phyloP scores from a whole-genome alignment of 257 asterid species.

The Lantana camara region DNA sequence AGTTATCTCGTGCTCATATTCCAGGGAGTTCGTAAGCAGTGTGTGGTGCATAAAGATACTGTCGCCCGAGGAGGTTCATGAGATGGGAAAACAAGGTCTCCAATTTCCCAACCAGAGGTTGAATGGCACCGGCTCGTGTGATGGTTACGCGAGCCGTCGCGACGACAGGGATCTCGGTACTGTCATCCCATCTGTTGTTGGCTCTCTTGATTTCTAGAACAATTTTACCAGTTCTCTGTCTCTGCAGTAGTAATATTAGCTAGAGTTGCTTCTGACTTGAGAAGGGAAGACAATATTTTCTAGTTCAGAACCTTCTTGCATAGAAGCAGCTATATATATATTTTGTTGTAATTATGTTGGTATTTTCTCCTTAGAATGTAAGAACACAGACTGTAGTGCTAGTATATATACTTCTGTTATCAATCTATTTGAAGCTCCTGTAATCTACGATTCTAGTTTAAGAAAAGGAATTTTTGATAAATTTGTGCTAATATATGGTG shows the following conservation, averaged over 20 bases:
- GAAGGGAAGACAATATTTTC: background rate
- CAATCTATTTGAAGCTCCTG: background rate
- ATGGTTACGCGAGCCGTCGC: slow-evolving; percentile 34
- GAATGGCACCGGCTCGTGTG: slow-evolving; percentile 32
- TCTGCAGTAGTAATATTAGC: slow-evolving; percentile 6
- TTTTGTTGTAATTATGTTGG: background rate
- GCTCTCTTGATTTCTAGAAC: slow-evolving; percentile 38
- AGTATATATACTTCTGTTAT: background rate
- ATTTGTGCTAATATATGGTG: no score
- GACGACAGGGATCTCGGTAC: slow-evolving; percentile 33
- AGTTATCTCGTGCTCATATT: background rate
- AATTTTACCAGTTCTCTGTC: background rate
- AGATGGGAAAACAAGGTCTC: slow-evolving; percentile 51
- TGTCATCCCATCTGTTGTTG: slow-evolving; percentile 40
- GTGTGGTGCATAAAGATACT: slow-evolving; percentile 56
- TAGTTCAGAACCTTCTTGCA: background rate
- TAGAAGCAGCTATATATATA: no score
- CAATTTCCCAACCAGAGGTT: slow-evolving; percentile 36
- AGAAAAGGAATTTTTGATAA: no score
- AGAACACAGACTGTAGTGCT: background rate
- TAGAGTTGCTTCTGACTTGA: background rate
- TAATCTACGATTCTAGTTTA: background rate
- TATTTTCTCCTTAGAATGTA: background rate
- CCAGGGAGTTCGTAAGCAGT: slow-evolving; percentile 51
- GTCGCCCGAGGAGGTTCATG: slow-evolving; percentile 58